Evolutionary conservation across 2,329 filamentous ascomycete genomes (phyloP).

Genomic region (Endoconidiophora polonica): DNA sequence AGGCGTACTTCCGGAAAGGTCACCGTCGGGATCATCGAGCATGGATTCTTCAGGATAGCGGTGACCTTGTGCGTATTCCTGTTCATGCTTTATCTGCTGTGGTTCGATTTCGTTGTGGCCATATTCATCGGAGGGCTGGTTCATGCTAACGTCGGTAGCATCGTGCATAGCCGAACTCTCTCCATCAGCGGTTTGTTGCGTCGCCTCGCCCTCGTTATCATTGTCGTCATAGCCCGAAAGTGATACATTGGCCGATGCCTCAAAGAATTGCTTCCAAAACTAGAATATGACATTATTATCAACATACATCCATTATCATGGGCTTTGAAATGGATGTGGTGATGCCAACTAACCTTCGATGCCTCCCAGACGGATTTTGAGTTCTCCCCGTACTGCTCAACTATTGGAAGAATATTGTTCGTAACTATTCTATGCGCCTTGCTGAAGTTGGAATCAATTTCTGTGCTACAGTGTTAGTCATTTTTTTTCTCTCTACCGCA

Average conservation of each 20-base stretch:
- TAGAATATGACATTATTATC: conserved; percentile 20
- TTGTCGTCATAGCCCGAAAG: conserved; percentile 86
- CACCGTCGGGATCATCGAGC: conserved; percentile 38
- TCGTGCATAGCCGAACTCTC: conserved; percentile 41
- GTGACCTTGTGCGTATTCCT: conserved; percentile 6
- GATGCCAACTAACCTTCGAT: conserved; percentile 49
- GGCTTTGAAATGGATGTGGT: not conserved
- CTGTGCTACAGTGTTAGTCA: conserved; percentile 27
- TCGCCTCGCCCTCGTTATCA: conserved; percentile 44
- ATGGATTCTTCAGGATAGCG: conserved; percentile 40
- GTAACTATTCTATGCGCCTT: conserved; percentile 93
- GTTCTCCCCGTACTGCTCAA: conserved; percentile 89
- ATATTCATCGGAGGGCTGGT: conserved; percentile 11
- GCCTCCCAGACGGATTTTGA: conserved; percentile 93
- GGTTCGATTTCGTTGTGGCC: not conserved
- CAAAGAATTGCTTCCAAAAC: conserved; percentile 99
- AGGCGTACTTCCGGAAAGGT: conserved; percentile 51
- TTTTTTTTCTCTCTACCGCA: not conserved
- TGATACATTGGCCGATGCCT: conserved; percentile 92
- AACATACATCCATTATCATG: too few relatives aligned
- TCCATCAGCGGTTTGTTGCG: conserved; percentile 25
- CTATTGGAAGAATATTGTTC: conserved; percentile 75
- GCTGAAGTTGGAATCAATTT: conserved; percentile 98
- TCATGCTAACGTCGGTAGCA: conserved; percentile 25
- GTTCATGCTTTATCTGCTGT: not conserved